Conservation (phyloP, 148 eudicot species). For the Chenopodium quinoa region DNA sequence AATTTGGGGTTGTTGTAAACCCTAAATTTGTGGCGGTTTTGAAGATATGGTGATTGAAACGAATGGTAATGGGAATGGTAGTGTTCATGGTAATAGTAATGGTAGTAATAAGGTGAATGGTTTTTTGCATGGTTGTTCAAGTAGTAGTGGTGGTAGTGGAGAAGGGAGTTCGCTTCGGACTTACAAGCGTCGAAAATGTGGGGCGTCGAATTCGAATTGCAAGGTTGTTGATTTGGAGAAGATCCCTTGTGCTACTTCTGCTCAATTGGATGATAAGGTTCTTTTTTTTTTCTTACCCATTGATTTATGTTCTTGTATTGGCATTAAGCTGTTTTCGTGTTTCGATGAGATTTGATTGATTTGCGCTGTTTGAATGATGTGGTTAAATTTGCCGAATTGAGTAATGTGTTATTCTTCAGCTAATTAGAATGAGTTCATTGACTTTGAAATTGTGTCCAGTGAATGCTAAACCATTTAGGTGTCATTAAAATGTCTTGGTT, state of each 20-base stretch:
- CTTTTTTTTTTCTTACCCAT: conserved; percentile 2
- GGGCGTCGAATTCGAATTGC: conserved; percentile 9
- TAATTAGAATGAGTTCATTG: not conserved
- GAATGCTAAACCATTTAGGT: not conserved
- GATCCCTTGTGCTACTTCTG: conserved; percentile 19
- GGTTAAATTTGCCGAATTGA: not conserved
- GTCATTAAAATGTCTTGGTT: not conserved
- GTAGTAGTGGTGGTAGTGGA: conserved; percentile 30
- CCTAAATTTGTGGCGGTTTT: conserved; percentile 8
- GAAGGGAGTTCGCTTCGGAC: conserved; percentile 33
- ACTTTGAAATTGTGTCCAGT: not conserved
- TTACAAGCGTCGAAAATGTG: conserved; percentile 44
- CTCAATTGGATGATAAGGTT: conserved; percentile 34
- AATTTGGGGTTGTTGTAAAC: not conserved
- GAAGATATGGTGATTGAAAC: conserved; percentile 16
- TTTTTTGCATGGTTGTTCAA: conserved; percentile 23
- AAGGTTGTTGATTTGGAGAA: conserved; percentile 26
- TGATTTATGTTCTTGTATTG: not conserved
- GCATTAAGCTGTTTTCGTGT: not conserved
- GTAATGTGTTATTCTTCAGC: not conserved
- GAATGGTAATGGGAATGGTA: conserved; percentile 6
- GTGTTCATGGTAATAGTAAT: not conserved
- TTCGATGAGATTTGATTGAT: not conserved
- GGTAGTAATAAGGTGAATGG: conserved; percentile 13
- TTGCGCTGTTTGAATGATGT: not conserved